Conservation (phyloP, 768 basidiomycete species). For the Tylopilus intermedius region DNA sequence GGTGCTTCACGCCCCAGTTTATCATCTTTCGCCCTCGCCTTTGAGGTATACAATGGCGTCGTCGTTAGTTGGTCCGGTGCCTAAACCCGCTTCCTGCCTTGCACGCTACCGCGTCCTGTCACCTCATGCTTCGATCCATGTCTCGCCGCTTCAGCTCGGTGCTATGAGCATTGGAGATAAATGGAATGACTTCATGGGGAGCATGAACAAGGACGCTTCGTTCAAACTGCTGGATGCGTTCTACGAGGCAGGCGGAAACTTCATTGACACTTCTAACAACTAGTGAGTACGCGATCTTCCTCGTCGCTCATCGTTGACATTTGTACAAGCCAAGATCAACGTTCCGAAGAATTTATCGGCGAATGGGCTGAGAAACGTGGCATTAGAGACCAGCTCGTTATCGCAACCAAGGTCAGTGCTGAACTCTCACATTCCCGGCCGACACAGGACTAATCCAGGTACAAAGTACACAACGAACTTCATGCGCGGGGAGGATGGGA, state of each 20-base stretch:
- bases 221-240: conserved; percentile 46
- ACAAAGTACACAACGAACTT: conserved; percentile 22
- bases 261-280: conserved; percentile 46
- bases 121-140: conserved; percentile 39
- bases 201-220: conserved; percentile 37
- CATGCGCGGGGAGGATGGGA: conserved; percentile 9
- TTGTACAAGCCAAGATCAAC: conserved; percentile 44
- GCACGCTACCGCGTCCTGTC: conserved; percentile 37
- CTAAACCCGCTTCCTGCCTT: conserved; percentile 30
- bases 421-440: background rate
- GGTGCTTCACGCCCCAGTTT: too few relatives aligned
- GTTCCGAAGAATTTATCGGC: conserved; percentile 48
- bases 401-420: conserved; percentile 40
- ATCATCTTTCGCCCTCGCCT: too few relatives aligned
- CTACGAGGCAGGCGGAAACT: conserved; percentile 43
- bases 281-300: conserved; percentile 28
- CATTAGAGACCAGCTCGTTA: conserved; percentile 43
- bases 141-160: conserved; percentile 45
- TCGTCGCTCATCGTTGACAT: background rate
- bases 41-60: conserved; percentile 1
- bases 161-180: conserved; percentile 44
- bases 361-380: conserved; percentile 45
- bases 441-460: background rate
- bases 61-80: conserved; percentile 11
- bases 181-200: conserved; percentile 33